Evolutionary conservation across 176 grass and related monocot species (phyloP).

Genomic region (Rhynchospora tenuis): DNA sequence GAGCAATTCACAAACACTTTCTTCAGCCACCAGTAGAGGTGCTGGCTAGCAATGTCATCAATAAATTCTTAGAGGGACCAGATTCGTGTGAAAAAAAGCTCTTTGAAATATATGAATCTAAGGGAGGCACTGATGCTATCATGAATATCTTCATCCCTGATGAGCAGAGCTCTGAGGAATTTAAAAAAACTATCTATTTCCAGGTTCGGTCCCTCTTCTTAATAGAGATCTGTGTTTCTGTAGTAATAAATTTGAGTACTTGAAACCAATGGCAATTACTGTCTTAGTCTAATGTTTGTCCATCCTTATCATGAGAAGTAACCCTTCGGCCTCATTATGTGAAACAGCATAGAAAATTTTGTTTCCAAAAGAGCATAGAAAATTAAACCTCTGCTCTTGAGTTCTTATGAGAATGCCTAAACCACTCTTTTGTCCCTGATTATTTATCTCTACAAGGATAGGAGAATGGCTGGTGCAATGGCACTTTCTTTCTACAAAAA

Average conservation of each 20-base stretch:
- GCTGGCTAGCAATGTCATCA: conserved; percentile 58
- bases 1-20: conserved; percentile 95
- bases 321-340: background rate
- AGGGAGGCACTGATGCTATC: conserved; percentile 55
- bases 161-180: conserved; percentile 56
- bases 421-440: background rate
- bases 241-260: conserved; percentile 5
- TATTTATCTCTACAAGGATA: background rate
- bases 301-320: background rate
- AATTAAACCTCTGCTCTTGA: too few relatives aligned
- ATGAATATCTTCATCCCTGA: conserved; percentile 66
- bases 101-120: conserved; percentile 63
- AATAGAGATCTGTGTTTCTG: background rate
- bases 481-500: background rate
- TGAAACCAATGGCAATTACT: background rate
- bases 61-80: conserved; percentile 82
- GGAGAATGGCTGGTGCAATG: background rate
- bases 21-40: conserved; percentile 76
- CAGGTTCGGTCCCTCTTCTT: conserved; percentile 38
- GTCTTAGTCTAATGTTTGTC: background rate
- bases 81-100: conserved; percentile 80
- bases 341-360: background rate
- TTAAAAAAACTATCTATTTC: conserved; percentile 55
- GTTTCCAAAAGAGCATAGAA: too few relatives aligned
- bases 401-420: background rate